Evolutionary conservation across 2,329 filamentous ascomycete species (phyloP), one percentile per base, ranked within the genome.

Genomic region (Nemania abortiva): DNA sequence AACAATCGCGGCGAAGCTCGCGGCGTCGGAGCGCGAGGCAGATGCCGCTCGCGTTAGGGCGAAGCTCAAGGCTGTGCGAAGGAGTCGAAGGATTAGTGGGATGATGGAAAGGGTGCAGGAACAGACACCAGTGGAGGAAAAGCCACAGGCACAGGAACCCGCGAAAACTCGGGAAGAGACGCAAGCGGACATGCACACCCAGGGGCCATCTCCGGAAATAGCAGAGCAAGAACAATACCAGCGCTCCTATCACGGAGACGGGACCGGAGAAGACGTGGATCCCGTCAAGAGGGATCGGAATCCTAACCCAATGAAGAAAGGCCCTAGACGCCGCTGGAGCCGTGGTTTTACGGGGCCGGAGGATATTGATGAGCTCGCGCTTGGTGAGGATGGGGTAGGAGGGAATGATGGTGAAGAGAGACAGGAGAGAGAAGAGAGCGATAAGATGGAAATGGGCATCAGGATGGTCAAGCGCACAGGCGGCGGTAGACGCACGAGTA

Each of bases 1-100:
- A 9, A 85, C 82, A 39, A 91, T 91, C 69, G 86, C 87, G 0
- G 88, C 88, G 31, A 91, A 91, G 77, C 82, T 91, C 0, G 89
- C 88, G 0, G 89, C 89, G 1, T 88, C 88, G 0, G 89, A 91
- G 71, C 83, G 87, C 20, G 88, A 90, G 62, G 89, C 89, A 3
- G 88, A 90, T 71, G 89, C 89, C 1, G 88, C 88, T 1, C 84
- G 89, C 27, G 88, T 90, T 0, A 82, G 88, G 3, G 89, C 89
- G 2, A 91, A 90, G 76, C 82, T 91, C 34, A 86, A 84, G 73
- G 88, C 89, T 0, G 86, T 86, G 2, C 79, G 84, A 39, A 53
- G 79, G 13, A 79, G 78, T 66, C 77, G 79, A 31, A 34, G 64
- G 71, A 64, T 63, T 74, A 59, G 68, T 70, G 58, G 47, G 15